phyloP scores from a whole-genome alignment of 2,329 filamentous ascomycete species.

The Ambrosiella xylebori region DNA sequence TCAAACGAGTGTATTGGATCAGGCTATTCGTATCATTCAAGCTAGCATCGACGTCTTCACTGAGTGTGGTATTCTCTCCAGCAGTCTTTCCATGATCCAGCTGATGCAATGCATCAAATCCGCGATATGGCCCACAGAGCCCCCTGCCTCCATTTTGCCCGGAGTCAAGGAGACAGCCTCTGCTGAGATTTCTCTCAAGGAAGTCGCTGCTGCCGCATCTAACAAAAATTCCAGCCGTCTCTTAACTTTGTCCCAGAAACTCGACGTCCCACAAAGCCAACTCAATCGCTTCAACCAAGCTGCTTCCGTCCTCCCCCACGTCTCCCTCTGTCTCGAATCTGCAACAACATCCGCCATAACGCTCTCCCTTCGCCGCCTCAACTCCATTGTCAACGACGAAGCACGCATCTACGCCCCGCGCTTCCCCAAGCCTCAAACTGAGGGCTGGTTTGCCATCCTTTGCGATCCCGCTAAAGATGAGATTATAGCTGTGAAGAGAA shows the following conservation, averaged over 20 bases:
- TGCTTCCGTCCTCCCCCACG: constrained; percentile 48
- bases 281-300: constrained; percentile 38
- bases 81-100: constrained; percentile 63
- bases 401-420: constrained; percentile 68
- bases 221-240: constrained; percentile 5
- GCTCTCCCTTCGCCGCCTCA: constrained; percentile 47
- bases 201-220: constrained; percentile 23
- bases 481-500: constrained; percentile 69
- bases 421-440: constrained; percentile 87
- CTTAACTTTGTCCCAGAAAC: constrained; percentile 26
- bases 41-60: constrained; percentile 86
- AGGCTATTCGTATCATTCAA: constrained; percentile 92
- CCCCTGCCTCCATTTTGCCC: constrained; percentile 63
- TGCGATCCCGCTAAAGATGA: constrained; percentile 53
- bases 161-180: constrained; percentile 35
- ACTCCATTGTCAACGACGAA: constrained; percentile 46
- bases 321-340: constrained; percentile 38
- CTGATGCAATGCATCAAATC: constrained; percentile 86
- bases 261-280: constrained; percentile 30
- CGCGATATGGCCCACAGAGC: constrained; percentile 75
- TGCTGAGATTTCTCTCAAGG: constrained; percentile 23
- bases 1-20: constrained; percentile 75
- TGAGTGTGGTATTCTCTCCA: constrained; percentile 68
- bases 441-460: constrained; percentile 79
- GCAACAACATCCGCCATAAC: constrained; percentile 30